phyloP scores from a whole-genome alignment of 2,329 filamentous ascomycete species.

The Cercospora nicotianae region DNA sequence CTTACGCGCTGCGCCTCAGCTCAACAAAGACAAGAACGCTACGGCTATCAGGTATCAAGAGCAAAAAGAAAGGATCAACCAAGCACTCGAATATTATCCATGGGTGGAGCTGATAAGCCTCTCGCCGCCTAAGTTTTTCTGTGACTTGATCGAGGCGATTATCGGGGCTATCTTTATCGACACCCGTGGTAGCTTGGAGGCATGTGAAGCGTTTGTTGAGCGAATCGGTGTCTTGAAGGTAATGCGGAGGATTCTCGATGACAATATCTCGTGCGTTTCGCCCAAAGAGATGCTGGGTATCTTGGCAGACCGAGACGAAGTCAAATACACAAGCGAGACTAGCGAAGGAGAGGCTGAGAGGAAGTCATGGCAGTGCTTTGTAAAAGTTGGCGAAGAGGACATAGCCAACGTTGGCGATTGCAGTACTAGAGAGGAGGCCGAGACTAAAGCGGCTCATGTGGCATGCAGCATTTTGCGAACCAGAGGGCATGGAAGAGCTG shows the following conservation, averaged over 20 bases:
- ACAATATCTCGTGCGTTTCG: slow-evolving; percentile 56
- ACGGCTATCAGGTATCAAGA: slow-evolving; percentile 50
- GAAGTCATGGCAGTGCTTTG: slow-evolving; percentile 36
- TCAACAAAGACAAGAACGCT: slow-evolving; percentile 51
- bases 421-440: slow-evolving; percentile 40
- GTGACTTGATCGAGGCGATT: slow-evolving; percentile 77
- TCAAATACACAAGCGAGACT: slow-evolving; percentile 52
- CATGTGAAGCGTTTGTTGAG: slow-evolving; percentile 62
- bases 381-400: slow-evolving; percentile 39
- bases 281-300: slow-evolving; percentile 69
- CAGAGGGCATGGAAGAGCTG: not conserved
- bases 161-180: slow-evolving; percentile 85
- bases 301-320: slow-evolving; percentile 53
- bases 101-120: slow-evolving; percentile 69
- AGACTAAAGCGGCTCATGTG: slow-evolving; percentile 37
- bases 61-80: slow-evolving; percentile 52
- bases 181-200: slow-evolving; percentile 59
- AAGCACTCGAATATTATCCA: too few relatives aligned
- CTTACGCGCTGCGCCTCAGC: slow-evolving; percentile 38
- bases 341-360: slow-evolving; percentile 12
- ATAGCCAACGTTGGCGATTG: slow-evolving; percentile 40
- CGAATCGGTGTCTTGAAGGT: slow-evolving; percentile 65
- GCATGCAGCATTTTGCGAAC: slow-evolving; percentile 4
- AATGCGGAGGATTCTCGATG: slow-evolving; percentile 60
- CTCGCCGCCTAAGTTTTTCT: slow-evolving; percentile 72